Percentiles rank a stretch among this genome's conserved stretches.
Evolutionary conservation across 257 asterid species (phyloP).

Genomic region (Solanum etuberosum): DNA sequence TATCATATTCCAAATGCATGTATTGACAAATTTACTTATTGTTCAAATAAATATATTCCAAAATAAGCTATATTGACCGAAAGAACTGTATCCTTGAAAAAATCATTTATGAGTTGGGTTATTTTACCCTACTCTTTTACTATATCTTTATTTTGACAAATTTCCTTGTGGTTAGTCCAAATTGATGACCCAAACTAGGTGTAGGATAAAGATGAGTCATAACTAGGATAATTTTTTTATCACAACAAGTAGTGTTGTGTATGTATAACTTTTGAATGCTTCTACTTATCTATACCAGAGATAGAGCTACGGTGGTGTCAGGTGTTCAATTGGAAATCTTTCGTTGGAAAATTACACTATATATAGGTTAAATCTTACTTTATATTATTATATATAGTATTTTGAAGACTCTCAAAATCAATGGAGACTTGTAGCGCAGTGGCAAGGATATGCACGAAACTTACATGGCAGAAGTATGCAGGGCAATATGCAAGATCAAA

Average conservation of each 20-base stretch:
- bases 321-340: no score
- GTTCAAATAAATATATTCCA: neutral
- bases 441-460: no score
- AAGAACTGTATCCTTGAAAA: neutral
- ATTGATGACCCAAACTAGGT: neutral
- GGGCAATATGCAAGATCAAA: neutral
- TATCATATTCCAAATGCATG: neutral
- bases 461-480: no score
- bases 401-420: no score
- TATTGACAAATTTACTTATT: neutral
- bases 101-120: neutral
- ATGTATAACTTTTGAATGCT: neutral
- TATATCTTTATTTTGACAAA: neutral
- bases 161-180: neutral
- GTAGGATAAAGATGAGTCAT: neutral
- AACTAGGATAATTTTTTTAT: neutral
- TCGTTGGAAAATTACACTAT: fast-evolving
- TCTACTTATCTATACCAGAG: neutral
- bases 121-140: neutral
- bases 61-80: neutral
- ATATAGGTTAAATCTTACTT: no score
- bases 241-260: neutral
- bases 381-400: no score
- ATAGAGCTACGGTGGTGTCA: no score
- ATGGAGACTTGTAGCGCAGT: no score